phyloP scores from a whole-genome alignment of 2,329 filamentous ascomycete genomes.

The Ascosphaera acerosa region DNA sequence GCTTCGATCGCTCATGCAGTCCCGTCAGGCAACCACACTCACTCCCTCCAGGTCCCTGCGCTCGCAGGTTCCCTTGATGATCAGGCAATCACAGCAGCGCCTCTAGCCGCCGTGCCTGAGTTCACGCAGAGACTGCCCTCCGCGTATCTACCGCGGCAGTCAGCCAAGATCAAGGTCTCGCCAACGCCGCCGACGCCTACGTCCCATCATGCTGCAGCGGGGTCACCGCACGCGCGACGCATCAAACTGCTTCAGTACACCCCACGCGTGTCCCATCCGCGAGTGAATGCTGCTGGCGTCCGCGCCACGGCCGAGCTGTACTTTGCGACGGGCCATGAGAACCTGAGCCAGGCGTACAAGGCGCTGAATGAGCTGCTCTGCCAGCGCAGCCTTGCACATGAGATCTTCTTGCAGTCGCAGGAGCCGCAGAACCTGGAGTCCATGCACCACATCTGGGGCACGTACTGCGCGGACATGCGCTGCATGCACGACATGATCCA shows the following conservation, averaged over 20 bases:
- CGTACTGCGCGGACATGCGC: constrained; percentile 1
- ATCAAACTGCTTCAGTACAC: neutral
- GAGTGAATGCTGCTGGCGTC: neutral
- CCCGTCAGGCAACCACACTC: too few relatives aligned
- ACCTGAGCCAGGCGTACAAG: neutral
- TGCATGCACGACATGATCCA: constrained; percentile 1
- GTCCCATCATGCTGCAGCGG: neutral
- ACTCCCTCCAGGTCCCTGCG: too few relatives aligned
- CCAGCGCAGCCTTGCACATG: neutral
- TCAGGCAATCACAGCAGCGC: constrained; percentile 5
- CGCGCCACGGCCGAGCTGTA: neutral
- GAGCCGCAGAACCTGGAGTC: neutral
- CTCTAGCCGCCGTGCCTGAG: constrained; percentile 5
- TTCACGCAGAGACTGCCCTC: too few relatives aligned
- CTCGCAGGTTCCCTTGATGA: too few relatives aligned
- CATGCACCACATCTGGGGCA: neutral
- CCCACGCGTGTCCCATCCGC: neutral
- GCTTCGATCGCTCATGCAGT: too few relatives aligned
- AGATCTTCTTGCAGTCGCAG: neutral
- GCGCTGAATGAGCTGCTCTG: neutral
- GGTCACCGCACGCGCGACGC: neutral
- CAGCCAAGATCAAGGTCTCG: constrained; percentile 1
- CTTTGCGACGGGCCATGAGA: neutral
- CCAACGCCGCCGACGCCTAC: neutral
- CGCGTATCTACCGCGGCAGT: too few relatives aligned